Conservation (phyloP, 257 asterid species). For the Ophiorrhiza pumila region DNA sequence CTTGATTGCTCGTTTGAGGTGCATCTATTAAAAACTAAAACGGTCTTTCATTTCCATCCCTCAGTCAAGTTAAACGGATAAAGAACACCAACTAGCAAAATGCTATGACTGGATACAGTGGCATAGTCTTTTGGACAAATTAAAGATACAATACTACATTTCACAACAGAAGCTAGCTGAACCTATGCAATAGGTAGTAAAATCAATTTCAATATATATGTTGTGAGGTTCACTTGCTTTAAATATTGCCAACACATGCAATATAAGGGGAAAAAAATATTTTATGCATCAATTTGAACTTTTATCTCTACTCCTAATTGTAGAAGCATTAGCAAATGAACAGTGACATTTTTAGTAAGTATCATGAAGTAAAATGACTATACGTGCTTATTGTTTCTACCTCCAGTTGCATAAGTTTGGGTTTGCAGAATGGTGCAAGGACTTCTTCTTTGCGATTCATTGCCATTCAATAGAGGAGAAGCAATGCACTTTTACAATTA, state of each 20-base stretch:
- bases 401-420: neutral
- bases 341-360: too few relatives aligned
- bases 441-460: neutral
- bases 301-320: neutral
- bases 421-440: neutral
- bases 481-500: neutral
- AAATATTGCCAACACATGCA: too few relatives aligned
- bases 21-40: too few relatives aligned
- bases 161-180: neutral
- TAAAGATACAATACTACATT: neutral
- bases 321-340: neutral
- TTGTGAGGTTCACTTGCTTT: neutral
- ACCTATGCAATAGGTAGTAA: neutral
- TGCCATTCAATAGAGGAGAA: neutral
- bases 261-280: too few relatives aligned
- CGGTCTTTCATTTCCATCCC: too few relatives aligned
- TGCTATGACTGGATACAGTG: neutral
- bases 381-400: neutral
- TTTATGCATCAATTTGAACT: neutral
- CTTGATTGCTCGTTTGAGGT: too few relatives aligned
- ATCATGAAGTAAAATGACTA: neutral
- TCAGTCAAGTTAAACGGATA: too few relatives aligned
- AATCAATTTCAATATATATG: too few relatives aligned
- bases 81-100: neutral
- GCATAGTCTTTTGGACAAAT: neutral